A percentile compares a stretch with the other conserved stretches of the same genome.
Conservation (phyloP, 2,329 filamentous ascomycete species). For the Dactylellina sp. region DNA sequence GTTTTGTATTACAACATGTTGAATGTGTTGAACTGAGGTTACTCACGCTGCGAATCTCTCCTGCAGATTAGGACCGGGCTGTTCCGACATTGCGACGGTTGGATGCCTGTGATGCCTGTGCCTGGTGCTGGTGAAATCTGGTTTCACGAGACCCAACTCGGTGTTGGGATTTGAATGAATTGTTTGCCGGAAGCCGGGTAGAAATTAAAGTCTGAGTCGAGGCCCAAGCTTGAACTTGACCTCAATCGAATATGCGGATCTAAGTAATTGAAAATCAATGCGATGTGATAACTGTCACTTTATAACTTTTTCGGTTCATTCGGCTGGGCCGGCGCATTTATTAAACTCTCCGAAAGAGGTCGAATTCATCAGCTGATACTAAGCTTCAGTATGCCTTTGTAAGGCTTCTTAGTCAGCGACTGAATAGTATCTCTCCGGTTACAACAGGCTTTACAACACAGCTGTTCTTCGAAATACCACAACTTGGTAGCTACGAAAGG, state of each 20-base stretch:
- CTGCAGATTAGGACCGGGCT: constrained; percentile 17
- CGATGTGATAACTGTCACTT: no score
- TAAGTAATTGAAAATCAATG: not conserved
- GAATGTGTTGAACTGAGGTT: constrained; percentile 10
- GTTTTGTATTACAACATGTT: not conserved
- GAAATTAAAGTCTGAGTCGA: no score
- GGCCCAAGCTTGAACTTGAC: no score
- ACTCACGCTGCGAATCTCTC: constrained; percentile 44
- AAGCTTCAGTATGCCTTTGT: not conserved
- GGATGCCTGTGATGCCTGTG: not conserved
- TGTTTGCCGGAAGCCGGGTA: no score
- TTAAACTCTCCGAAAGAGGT: not conserved
- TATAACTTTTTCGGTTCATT: no score
- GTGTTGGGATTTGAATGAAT: not conserved
- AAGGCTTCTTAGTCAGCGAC: not conserved
- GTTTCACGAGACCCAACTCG: constrained; percentile 6
- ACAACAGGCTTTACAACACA: no score
- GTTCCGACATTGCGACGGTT: constrained; percentile 34
- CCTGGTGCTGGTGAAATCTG: not conserved
- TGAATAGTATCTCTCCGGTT: not conserved
- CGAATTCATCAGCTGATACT: constrained; percentile 1
- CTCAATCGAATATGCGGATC: no score
- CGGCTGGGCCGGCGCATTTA: not conserved
- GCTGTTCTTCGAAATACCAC: no score
- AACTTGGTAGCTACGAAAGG: no score